These are phyloP conservation scores for Rhizomucor pusillus DNA, from an alignment of 371 early-diverging fungal species.

Conservation along the genomic window DNA sequence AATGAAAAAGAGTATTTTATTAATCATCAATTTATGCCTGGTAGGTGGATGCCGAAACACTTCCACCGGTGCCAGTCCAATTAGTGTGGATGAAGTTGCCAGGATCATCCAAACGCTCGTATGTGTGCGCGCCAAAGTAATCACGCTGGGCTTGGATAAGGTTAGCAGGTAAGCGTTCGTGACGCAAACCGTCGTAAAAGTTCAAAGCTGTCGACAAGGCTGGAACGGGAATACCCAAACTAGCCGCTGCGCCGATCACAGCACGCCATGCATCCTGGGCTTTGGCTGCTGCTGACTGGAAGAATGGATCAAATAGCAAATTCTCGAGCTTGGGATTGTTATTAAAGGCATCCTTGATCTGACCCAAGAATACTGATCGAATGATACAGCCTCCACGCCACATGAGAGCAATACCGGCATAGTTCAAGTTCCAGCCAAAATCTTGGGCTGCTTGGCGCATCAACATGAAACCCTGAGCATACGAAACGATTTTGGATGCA, in stretches of 20 bases:
- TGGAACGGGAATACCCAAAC: conserved; percentile 93
- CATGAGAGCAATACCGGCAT: conserved; percentile 95
- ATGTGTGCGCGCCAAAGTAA: conserved; percentile 99
- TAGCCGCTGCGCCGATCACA: conserved; percentile 79
- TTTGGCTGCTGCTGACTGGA: conserved; percentile 81
- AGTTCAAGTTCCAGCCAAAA: conserved; percentile 94
- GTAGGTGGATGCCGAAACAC: conserved; percentile 59
- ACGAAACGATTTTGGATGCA: conserved; percentile 97
- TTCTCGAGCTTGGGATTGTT: conserved; percentile 83
- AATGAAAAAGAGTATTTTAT: background rate
- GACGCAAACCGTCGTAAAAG: conserved; percentile 97
- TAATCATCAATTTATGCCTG: conserved; percentile 23
- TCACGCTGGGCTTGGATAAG: conserved; percentile 97
- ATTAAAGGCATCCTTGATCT: conserved; percentile 92
- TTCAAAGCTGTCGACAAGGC: conserved; percentile 89
- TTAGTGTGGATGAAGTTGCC: conserved; percentile 85
- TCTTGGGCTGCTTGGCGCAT: conserved; percentile 94
- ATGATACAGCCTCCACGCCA: conserved; percentile 99
- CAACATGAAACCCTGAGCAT: conserved; percentile 99
- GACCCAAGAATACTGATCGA: conserved; percentile 90
- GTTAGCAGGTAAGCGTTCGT: conserved; percentile 90
- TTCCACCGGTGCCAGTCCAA: conserved; percentile 92
- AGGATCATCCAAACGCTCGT: conserved; percentile 77
- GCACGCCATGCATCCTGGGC: conserved; percentile 90
- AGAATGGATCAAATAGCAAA: conserved; percentile 93